A percentile compares a stretch with the other conserved stretches of the same genome.
Evolutionary conservation across 1,139 yeast species (phyloP).

Genomic region (Zygoascus meyerae): DNA sequence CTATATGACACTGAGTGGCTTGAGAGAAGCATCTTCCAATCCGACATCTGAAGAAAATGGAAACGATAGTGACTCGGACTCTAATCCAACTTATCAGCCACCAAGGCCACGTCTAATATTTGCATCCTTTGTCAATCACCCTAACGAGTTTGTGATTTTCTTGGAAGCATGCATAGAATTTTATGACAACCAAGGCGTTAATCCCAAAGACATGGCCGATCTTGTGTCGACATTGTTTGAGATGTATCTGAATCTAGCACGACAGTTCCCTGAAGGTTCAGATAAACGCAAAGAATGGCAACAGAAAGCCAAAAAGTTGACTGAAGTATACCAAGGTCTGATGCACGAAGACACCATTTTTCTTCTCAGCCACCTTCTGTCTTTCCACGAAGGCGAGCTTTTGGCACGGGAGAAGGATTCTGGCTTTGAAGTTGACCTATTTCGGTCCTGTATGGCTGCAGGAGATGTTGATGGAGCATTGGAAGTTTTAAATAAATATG

Average conservation of each 20-base stretch:
- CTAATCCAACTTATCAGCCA: slow-evolving; percentile 76
- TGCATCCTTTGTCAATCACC: slow-evolving; percentile 76
- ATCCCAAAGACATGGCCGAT: slow-evolving; percentile 39
- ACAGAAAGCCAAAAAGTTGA: slow-evolving; percentile 52
- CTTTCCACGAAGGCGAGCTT: slow-evolving; percentile 23
- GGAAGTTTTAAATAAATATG: slow-evolving; percentile 52
- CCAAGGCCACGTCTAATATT: slow-evolving; percentile 87
- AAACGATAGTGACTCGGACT: slow-evolving; percentile 4
- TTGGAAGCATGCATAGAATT: slow-evolving; percentile 85
- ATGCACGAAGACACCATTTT: slow-evolving; percentile 58
- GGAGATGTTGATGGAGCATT: slow-evolving; percentile 55
- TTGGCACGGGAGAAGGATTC: slow-evolving; percentile 31
- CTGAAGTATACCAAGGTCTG: slow-evolving; percentile 37
- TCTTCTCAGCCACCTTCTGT: slow-evolving; percentile 54
- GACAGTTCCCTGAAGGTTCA: slow-evolving; percentile 35
- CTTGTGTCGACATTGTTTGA: slow-evolving; percentile 75
- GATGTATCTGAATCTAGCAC: slow-evolving; percentile 63
- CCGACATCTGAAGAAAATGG: slow-evolving; percentile 1
- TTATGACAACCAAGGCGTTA: slow-evolving; percentile 53
- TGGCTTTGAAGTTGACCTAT: slow-evolving; percentile 58
- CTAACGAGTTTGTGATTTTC: slow-evolving; percentile 87
- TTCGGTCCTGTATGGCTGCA: slow-evolving; percentile 56
- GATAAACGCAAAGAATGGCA: slow-evolving; percentile 50
- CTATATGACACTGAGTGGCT: slow-evolving; percentile 43
- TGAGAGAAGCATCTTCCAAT: neutral